Base-by-base conservation (phyloP, 1,284 basidiomycete species). In the Cutaneotrichosporon mucoides region DNA sequence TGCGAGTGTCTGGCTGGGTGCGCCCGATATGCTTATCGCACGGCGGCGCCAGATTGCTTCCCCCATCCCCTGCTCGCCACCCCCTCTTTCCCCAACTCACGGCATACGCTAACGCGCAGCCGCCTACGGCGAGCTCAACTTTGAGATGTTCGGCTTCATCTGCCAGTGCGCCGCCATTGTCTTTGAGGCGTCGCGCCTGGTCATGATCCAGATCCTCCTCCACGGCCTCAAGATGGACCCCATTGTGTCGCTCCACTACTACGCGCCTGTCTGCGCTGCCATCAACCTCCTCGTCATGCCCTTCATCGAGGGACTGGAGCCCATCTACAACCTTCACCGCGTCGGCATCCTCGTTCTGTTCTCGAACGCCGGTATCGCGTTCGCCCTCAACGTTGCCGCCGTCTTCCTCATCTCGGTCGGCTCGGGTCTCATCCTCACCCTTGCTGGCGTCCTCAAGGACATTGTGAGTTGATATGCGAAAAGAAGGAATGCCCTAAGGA, bases 221-320 rank as follows among this genome's bases (percentile, higher is more conserved):
- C 94, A 98, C 77, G 93, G 93, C 52, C 82, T 96, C 76, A 95
- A 97, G 82, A 92, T 97, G 93, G 92, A 96, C 78, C 94, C 94
- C 4, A 84, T 97, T 36, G 92, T 95, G 34, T 96, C 92, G 38
- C 81, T 98, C 57, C 91, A 97, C 81, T 98, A 96, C 82, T 94
- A 92, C 76, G 91, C 91, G 8, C 91, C 91, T 13, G 90, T 98
- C 57, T 98, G 95, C 76, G 93, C 94, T 1, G 77, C 83, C 61
- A 88, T 98, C 81, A 98, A 97, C 79, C 83, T 91, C 41, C 73
- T 84, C 57, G 81, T 94, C 59, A 78, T 97, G 35, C 90, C 92
- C 34, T 89, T 96, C 79, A 89, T 88, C 1, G 93, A 97, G 79
- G 93, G 94, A 7, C 79, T 94, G 24, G 88, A 84, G 57, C 94